Conservation (phyloP, 1,284 basidiomycete species). For the Puccinia coronata region DNA sequence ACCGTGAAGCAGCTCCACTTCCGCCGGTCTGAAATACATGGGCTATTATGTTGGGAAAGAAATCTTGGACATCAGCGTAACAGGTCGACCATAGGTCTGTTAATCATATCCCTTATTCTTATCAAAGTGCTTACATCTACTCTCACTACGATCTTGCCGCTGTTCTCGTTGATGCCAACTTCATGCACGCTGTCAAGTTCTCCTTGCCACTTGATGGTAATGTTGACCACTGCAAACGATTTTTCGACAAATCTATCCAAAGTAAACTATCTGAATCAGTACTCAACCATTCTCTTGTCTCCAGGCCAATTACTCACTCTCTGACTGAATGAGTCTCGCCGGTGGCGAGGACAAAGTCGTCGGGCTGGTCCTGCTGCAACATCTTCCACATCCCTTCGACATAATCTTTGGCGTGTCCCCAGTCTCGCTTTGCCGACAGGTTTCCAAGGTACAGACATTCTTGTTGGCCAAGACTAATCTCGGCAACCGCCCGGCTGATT, state of each 20-base stretch:
- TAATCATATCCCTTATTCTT: constrained; percentile 71
- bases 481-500: constrained; percentile 82
- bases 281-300: background rate
- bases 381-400: constrained; percentile 94
- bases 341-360: constrained; percentile 88
- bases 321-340: constrained; percentile 87
- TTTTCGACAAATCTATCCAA: constrained; percentile 70
- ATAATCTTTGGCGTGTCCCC: constrained; percentile 85
- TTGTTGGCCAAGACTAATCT: constrained; percentile 81
- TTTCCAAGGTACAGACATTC: constrained; percentile 84
- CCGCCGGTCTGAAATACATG: constrained; percentile 66
- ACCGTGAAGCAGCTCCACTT: constrained; percentile 84
- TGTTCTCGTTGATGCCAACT: constrained; percentile 70
- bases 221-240: constrained; percentile 71
- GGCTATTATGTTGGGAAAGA: constrained; percentile 51
- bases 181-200: constrained; percentile 67
- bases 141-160: constrained; percentile 71
- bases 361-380: constrained; percentile 75
- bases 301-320: constrained; percentile 60
- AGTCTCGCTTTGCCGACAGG: constrained; percentile 84
- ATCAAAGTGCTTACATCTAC: constrained; percentile 70
- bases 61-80: constrained; percentile 41
- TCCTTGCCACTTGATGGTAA: constrained; percentile 74
- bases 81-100: background rate
- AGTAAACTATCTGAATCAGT: background rate